These are phyloP conservation scores for Penicillium sumatraense DNA, from an alignment of 2,329 filamentous ascomycete genomes.

Conservation along the genomic window DNA sequence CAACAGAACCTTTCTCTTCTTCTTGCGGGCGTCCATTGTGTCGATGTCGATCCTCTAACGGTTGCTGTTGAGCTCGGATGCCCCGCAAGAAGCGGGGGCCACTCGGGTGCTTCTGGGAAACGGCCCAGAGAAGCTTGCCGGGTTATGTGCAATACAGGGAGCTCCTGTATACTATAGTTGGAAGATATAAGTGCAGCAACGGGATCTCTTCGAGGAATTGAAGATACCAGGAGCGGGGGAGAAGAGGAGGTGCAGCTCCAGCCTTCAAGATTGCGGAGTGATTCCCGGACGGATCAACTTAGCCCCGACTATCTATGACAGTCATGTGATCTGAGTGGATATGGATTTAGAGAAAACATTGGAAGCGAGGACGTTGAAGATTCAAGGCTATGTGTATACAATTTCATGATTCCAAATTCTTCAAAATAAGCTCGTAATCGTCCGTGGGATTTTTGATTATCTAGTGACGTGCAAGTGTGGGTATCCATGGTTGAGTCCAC, in stretches of 20 bases:
- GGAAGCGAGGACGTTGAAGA: neutral
- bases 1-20: slow-evolving; percentile 84
- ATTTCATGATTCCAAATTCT: neutral
- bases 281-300: slow-evolving; percentile 21
- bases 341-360: neutral
- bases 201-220: slow-evolving; percentile 21
- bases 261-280: slow-evolving; percentile 26
- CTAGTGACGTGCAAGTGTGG: neutral
- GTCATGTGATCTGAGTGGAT: slow-evolving; percentile 24
- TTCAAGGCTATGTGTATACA: neutral
- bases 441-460: neutral
- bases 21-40: slow-evolving; percentile 55
- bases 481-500: neutral
- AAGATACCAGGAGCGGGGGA: slow-evolving; percentile 11
- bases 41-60: slow-evolving; percentile 18
- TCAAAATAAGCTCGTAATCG: neutral
- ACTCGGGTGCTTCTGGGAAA: slow-evolving; percentile 17
- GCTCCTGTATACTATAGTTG: neutral
- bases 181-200: neutral
- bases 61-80: slow-evolving; percentile 23
- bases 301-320: slow-evolving; percentile 2
- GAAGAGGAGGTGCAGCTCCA: slow-evolving; percentile 14
- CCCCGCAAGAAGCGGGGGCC: slow-evolving; percentile 29
- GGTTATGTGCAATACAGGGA: neutral
- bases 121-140: slow-evolving; percentile 14